Percentiles rank a stretch among this genome's conserved stretches.
Evolutionary conservation across 2,329 filamentous ascomycete genomes (phyloP).

Genomic region (Conoideocrella luteorostrata): DNA sequence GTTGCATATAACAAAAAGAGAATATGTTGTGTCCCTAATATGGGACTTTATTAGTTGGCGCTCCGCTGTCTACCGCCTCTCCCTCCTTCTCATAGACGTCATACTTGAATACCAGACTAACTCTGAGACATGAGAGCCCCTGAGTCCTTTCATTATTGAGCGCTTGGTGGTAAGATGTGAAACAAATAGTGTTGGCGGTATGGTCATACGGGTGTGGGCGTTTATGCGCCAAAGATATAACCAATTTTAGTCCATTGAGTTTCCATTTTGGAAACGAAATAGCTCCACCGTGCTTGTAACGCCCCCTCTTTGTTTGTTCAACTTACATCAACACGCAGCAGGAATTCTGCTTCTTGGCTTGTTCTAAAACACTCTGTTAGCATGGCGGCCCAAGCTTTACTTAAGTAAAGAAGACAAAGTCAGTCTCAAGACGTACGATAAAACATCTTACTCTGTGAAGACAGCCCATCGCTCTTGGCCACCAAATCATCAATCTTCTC

Average conservation of each 20-base stretch:
- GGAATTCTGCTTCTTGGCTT: conserved; percentile 76
- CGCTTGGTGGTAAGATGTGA: neutral
- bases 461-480: conserved; percentile 85
- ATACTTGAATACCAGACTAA: neutral
- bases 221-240: neutral
- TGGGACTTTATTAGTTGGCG: conserved; percentile 3
- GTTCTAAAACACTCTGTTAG: conserved; percentile 29
- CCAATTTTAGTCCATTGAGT: neutral
- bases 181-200: neutral
- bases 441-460: conserved; percentile 94
- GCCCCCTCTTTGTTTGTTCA: neutral
- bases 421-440: conserved; percentile 71
- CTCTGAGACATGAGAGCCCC: neutral
- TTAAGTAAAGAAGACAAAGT: too few species aligned
- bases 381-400: neutral
- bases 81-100: neutral
- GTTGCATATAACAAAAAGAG: neutral
- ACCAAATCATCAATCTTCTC: conserved; percentile 96
- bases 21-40: neutral
- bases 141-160: neutral
- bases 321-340: conserved; percentile 65
- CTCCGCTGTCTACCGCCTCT: neutral
- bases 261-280: neutral
- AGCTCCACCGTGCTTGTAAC: neutral
- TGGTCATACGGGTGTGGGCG: neutral